These are phyloP conservation scores for Irpex sp. DNA, from an alignment of 1,284 basidiomycete species.

Conservation along the genomic window DNA sequence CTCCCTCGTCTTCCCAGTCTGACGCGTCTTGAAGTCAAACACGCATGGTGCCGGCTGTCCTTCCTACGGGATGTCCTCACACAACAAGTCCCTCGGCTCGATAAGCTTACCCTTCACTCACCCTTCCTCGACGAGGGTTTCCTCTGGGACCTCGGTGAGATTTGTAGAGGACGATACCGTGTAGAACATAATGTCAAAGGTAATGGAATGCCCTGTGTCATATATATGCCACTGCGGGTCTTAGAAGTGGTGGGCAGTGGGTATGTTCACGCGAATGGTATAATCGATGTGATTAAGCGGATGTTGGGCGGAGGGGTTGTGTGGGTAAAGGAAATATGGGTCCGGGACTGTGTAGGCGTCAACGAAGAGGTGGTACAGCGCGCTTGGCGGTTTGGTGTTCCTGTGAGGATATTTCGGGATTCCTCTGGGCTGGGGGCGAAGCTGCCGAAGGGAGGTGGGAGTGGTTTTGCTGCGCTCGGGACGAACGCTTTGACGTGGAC, in stretches of 20 bases:
- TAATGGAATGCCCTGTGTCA: conserved; percentile 10
- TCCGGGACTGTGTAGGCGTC: conserved; percentile 12
- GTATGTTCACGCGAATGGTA: conserved; percentile 19
- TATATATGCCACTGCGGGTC: conserved; percentile 13
- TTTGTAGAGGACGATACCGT: conserved; percentile 14
- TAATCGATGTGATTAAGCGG: conserved; percentile 18
- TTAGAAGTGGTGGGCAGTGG: conserved; percentile 20
- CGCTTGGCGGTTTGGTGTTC: conserved; percentile 8
- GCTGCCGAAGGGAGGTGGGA: neutral
- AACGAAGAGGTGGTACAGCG: conserved; percentile 8
- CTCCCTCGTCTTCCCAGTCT: conserved; percentile 22
- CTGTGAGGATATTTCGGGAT: conserved; percentile 10
- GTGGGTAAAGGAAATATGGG: conserved; percentile 10
- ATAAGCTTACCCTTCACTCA: conserved; percentile 22
- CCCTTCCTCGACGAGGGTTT: conserved; percentile 19
- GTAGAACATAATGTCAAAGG: conserved; percentile 1
- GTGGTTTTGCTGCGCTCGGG: neutral
- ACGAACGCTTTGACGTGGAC: neutral
- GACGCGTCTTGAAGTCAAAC: conserved; percentile 20
- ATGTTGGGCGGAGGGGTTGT: conserved; percentile 15
- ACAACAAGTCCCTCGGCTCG: conserved; percentile 19
- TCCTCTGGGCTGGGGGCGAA: conserved; percentile 4
- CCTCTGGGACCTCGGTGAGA: conserved; percentile 16
- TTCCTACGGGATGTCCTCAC: conserved; percentile 22
- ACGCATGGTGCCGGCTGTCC: conserved; percentile 25